A percentile compares a stretch with the other conserved stretches of the same genome.
Evolutionary conservation across 1,284 basidiomycete species (phyloP).

Genomic region (Polyporus tsugae): DNA sequence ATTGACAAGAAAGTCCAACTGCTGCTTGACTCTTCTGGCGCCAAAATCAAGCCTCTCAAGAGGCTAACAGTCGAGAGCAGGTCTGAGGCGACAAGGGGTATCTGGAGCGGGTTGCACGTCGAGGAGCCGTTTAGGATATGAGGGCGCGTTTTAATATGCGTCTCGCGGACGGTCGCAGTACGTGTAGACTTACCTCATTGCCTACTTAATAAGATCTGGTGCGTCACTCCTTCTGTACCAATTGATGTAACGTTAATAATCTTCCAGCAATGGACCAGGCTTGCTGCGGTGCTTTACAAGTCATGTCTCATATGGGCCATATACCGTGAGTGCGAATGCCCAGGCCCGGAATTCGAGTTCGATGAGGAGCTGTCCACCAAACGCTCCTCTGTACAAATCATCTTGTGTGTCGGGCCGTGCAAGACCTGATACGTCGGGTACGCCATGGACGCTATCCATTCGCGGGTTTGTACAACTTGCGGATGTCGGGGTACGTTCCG

Average conservation of each 20-base stretch:
- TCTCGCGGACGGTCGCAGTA: slow-evolving; percentile 15
- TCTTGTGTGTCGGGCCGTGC: background rate
- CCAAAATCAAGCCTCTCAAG: slow-evolving; percentile 81
- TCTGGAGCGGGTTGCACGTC: slow-evolving; percentile 86
- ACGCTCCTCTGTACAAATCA: background rate
- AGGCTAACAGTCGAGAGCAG: slow-evolving; percentile 77
- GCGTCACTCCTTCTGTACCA: slow-evolving; percentile 18
- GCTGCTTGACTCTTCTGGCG: slow-evolving; percentile 85
- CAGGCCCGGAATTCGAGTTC: background rate
- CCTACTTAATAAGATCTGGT: slow-evolving; percentile 25
- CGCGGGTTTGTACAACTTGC: background rate
- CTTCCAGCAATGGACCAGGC: slow-evolving; percentile 20
- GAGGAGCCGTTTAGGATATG: slow-evolving; percentile 58
- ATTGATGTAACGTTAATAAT: slow-evolving; percentile 20
- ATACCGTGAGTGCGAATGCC: background rate
- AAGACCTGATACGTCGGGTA: background rate
- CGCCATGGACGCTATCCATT: background rate
- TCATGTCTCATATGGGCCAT: background rate
- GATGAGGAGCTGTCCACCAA: background rate
- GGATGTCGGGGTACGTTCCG: background rate
- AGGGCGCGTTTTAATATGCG: slow-evolving; percentile 13
- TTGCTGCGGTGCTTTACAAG: slow-evolving; percentile 11
- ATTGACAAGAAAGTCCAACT: slow-evolving; percentile 81
- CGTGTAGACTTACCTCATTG: slow-evolving; percentile 34
- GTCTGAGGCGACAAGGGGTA: slow-evolving; percentile 82